Base-by-base conservation (phyloP, 2,329 filamentous ascomycete genomes). In the Ustulina deusta region DNA sequence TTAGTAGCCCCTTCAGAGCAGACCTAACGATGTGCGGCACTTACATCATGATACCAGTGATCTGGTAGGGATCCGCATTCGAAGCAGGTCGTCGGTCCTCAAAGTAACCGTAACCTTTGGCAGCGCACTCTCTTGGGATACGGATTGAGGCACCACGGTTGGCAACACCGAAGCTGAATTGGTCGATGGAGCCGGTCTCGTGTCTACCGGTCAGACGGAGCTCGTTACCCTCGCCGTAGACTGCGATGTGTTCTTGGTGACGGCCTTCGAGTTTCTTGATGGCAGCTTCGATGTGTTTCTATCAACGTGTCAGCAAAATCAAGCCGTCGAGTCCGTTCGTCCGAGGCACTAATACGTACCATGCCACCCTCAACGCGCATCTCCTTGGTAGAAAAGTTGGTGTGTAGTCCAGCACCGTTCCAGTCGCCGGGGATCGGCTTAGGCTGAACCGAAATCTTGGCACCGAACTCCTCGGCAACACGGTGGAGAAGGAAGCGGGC, bases 371-470 rank as follows among this genome's bases (percentile, higher is more conserved):
- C 93, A 63, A 85, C 86, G 77, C 96, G 93, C 89, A 96, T 99
- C 76, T 91, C 89, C 81, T 91, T 89, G 77, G 93, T 95, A 54
- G 93, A 97, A 81, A 97, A 96, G 89, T 98, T 95, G 87, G 85
- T 90, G 86, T 93, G 91, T 61, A 93, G 89, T 69, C 78, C 78
- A 68, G 93, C 93, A 78, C 95, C 96, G 86, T 98, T 98, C 95
- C 96, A 98, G 86, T 97, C 91, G 78, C 95, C 95, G 66, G 90
- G 89, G 73, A 98, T 94, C 73, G 95, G 95, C 90, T 99, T 99
- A 80, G 96, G 96, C 78, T 94, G 89, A 81, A 97, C 91, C 44
- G 95, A 97, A 72, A 98, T 94, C 88, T 94, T 94, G 82, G 91
- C 94, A 78, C 95, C 96, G 78, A 97, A 97, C 79, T 98, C 95